These are phyloP conservation scores for Penicillium sclerotiorum DNA, from an alignment of 2,329 filamentous ascomycete genomes.

Conservation along the genomic window DNA sequence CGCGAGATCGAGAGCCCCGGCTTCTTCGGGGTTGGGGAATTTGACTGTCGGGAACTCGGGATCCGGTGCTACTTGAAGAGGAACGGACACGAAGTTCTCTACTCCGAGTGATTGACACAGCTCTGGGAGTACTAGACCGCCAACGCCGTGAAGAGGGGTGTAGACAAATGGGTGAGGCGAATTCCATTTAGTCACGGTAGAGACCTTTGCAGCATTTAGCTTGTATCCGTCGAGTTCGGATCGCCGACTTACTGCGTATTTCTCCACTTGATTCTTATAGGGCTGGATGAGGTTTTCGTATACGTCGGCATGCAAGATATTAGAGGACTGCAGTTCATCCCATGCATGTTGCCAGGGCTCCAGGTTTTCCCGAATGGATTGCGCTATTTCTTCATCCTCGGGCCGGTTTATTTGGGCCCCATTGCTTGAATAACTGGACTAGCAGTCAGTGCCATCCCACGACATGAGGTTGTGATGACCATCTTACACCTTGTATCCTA, in stretches of 20 bases:
- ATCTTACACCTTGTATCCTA: constrained; percentile 62
- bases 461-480: background rate
- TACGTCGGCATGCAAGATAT: constrained; percentile 30
- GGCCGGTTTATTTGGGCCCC: constrained; percentile 68
- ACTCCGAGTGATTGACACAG: constrained; percentile 39
- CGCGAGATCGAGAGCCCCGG: constrained; percentile 62
- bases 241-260: constrained; percentile 33
- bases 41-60: constrained; percentile 66
- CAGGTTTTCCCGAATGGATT: constrained; percentile 58
- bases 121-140: constrained; percentile 37
- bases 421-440: constrained; percentile 59
- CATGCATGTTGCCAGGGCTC: constrained; percentile 51
- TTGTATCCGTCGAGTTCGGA: background rate
- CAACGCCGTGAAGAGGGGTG: constrained; percentile 46
- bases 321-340: constrained; percentile 50
- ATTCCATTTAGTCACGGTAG: constrained; percentile 33
- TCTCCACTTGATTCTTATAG: constrained; percentile 34
- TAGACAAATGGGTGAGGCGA: constrained; percentile 43
- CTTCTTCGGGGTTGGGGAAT: constrained; percentile 68
- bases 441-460: constrained; percentile 20
- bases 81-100: constrained; percentile 37
- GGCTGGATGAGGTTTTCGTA: constrained; percentile 32
- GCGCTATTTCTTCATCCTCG: constrained; percentile 61
- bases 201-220: constrained; percentile 26
- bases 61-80: constrained; percentile 59